phyloP scores from a whole-genome alignment of 768 basidiomycete species.

The Pisolithus orientalis region DNA sequence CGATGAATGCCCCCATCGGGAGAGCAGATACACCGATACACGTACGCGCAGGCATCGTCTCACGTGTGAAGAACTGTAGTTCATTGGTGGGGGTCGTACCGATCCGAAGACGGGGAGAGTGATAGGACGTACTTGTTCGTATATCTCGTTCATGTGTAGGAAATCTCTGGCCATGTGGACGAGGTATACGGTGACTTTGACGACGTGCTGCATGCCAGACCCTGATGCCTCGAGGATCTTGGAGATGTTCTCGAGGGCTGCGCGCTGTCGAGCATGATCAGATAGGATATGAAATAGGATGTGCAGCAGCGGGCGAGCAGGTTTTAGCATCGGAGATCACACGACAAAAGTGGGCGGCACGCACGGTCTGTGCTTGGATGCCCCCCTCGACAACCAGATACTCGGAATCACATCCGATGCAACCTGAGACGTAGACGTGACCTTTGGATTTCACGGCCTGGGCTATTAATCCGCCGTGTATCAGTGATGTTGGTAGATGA shows the following conservation, averaged over 20 bases:
- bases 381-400: constrained; percentile 30
- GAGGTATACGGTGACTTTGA: constrained; percentile 38
- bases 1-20: constrained; percentile 48
- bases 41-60: constrained; percentile 48
- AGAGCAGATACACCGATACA: constrained; percentile 51
- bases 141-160: constrained; percentile 33
- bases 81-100: background rate
- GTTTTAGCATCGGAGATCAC: background rate
- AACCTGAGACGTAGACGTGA: constrained; percentile 36
- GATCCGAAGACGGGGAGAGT: background rate
- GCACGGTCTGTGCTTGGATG: constrained; percentile 32
- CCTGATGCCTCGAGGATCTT: constrained; percentile 34
- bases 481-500: background rate
- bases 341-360: constrained; percentile 1
- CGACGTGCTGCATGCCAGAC: constrained; percentile 28
- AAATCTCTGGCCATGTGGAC: constrained; percentile 33
- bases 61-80: constrained; percentile 42
- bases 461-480: constrained; percentile 16
- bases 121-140: constrained; percentile 22
- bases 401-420: constrained; percentile 30
- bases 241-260: constrained; percentile 34
- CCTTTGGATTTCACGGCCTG: constrained; percentile 32
- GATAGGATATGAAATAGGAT: background rate
- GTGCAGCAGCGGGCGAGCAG: background rate
- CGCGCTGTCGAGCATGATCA: constrained; percentile 17